Percentiles rank a stretch among this genome's conserved stretches.
phyloP scores from a whole-genome alignment of 1,284 basidiomycete species.

The Rhizoctonia solani region DNA sequence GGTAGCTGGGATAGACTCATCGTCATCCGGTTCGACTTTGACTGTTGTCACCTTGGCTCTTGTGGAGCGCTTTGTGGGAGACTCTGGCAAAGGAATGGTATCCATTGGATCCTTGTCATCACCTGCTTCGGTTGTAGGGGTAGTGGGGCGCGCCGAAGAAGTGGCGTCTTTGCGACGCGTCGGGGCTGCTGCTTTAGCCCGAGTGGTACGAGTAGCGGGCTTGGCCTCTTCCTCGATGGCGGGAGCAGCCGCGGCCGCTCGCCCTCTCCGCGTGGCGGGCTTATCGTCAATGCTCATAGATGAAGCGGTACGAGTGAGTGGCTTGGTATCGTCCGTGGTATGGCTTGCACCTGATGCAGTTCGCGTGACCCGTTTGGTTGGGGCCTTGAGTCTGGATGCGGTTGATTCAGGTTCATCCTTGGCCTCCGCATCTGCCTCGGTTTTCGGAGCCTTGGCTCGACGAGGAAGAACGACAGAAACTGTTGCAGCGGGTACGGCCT shows the following conservation, averaged over 20 bases:
- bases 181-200: constrained; percentile 9
- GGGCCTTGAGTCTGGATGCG: constrained; percentile 25
- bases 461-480: constrained; percentile 31
- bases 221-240: background rate
- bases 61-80: constrained; percentile 29
- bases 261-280: background rate
- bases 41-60: constrained; percentile 1
- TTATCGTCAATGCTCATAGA: background rate
- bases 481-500: background rate
- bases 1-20: constrained; percentile 8
- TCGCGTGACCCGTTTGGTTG: constrained; percentile 10
- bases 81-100: constrained; percentile 21
- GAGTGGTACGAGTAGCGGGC: constrained; percentile 10
- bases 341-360: constrained; percentile 13
- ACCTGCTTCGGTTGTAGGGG: constrained; percentile 1
- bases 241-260: background rate
- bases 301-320: constrained; percentile 11
- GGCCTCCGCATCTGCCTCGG: background rate
- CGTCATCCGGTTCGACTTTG: constrained; percentile 24
- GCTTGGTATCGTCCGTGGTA: background rate
- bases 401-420: background rate
- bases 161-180: constrained; percentile 8
- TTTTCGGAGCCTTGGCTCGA: background rate
- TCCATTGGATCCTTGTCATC: constrained; percentile 30
- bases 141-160: background rate